Conservation (phyloP, 2,329 filamentous ascomycete genomes). For the Proliferodiscus dingleyae region DNA sequence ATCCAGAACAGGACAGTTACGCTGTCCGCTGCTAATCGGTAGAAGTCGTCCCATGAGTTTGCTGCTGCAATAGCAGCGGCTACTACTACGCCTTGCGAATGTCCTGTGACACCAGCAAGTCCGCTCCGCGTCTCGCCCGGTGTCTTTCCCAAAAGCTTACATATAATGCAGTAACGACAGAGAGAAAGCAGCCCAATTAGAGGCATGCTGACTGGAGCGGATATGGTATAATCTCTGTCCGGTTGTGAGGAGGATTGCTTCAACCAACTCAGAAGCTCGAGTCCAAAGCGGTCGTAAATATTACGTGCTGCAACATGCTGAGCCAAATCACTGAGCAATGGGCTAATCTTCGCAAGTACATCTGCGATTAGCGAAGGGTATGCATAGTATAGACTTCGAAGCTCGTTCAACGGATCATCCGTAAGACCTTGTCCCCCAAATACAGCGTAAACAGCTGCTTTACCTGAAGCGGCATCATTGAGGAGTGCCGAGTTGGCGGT, state of each 20-base stretch:
- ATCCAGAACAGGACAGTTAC: slow-evolving; percentile 98
- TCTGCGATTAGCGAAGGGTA: slow-evolving; percentile 90
- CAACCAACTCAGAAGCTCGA: slow-evolving; percentile 92
- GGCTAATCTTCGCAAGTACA: slow-evolving; percentile 73
- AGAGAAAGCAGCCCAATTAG: slow-evolving; percentile 94
- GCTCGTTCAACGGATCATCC: slow-evolving; percentile 98
- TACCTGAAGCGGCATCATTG: slow-evolving; percentile 77
- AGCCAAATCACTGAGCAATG: slow-evolving; percentile 80
- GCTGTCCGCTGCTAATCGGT: slow-evolving; percentile 71
- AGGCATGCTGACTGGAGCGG: slow-evolving; percentile 90
- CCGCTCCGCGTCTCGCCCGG: slow-evolving; percentile 83
- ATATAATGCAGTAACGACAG: slow-evolving; percentile 91
- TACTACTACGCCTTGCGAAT: slow-evolving; percentile 94
- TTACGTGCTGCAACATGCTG: slow-evolving; percentile 84
- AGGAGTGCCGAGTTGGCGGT: slow-evolving; percentile 86
- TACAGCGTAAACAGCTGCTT: slow-evolving; percentile 84
- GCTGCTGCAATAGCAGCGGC: slow-evolving; percentile 88
- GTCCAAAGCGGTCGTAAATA: slow-evolving; percentile 93
- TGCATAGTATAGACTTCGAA: slow-evolving; percentile 83
- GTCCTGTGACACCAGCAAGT: slow-evolving; percentile 84
- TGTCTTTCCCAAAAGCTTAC: slow-evolving; percentile 82
- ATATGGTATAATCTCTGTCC: slow-evolving; percentile 89
- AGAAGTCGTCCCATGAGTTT: slow-evolving; percentile 89
- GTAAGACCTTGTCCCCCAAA: slow-evolving; percentile 98
- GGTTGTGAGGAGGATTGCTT: slow-evolving; percentile 84